Conservation (phyloP, 2,329 filamentous ascomycete genomes). For the Alternaria sp. region DNA sequence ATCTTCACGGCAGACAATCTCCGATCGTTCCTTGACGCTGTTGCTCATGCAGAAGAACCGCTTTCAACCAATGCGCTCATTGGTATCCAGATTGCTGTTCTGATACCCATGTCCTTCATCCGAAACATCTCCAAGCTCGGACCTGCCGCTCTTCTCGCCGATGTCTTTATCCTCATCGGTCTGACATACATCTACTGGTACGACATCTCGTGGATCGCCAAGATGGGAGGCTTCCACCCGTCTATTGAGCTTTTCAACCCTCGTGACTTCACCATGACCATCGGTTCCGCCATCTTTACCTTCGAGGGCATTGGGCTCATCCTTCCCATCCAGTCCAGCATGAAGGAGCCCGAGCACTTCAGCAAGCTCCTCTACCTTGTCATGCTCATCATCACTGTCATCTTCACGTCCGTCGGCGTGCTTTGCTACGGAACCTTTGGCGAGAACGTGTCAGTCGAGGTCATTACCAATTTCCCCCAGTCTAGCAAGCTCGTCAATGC, state of each 20-base stretch:
- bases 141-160: slow-evolving; percentile 72
- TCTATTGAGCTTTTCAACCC: slow-evolving; percentile 76
- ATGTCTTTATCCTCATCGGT: slow-evolving; percentile 76
- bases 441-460: slow-evolving; percentile 72
- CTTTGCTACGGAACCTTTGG: slow-evolving; percentile 81
- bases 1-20: slow-evolving; percentile 82
- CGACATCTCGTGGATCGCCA: slow-evolving; percentile 67
- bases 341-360: slow-evolving; percentile 75
- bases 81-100: slow-evolving; percentile 68
- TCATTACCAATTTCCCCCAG: slow-evolving; percentile 80
- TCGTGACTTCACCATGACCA: slow-evolving; percentile 72
- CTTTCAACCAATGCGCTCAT: slow-evolving; percentile 69
- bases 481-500: slow-evolving; percentile 76
- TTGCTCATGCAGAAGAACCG: slow-evolving; percentile 60
- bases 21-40: slow-evolving; percentile 71
- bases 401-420: slow-evolving; percentile 76
- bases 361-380: slow-evolving; percentile 70
- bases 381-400: slow-evolving; percentile 76
- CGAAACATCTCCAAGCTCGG: slow-evolving; percentile 80
- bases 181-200: slow-evolving; percentile 78
- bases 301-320: slow-evolving; percentile 83
- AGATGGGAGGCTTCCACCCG: slow-evolving; percentile 64
- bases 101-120: slow-evolving; percentile 74
- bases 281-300: slow-evolving; percentile 79
- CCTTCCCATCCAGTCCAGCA: slow-evolving; percentile 78